phyloP scores from a whole-genome alignment of 305 asterid genomes.

The Fraxinus dipetala region DNA sequence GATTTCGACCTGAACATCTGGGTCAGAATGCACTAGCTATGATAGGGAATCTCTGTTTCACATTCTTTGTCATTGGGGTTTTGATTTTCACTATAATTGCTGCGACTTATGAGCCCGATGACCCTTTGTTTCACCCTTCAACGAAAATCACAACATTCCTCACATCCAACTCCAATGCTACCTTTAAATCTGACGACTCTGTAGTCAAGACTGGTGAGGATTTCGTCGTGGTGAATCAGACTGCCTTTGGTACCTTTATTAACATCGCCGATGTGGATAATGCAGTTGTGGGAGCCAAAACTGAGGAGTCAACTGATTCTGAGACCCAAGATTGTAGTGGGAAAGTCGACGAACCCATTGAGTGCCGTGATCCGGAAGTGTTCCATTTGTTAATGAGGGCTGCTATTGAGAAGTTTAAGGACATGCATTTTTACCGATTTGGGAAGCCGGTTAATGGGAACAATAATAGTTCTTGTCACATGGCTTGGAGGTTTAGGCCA shows the following conservation, averaged over 20 bases:
- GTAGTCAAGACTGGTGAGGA: constrained; percentile 89
- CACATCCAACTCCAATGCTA: constrained; percentile 70
- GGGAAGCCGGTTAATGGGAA: constrained; percentile 75
- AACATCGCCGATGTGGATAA: constrained; percentile 67
- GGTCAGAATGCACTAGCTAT: constrained; percentile 73
- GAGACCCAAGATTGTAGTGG: constrained; percentile 40
- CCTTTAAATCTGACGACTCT: constrained; percentile 59
- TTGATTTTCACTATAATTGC: constrained; percentile 79
- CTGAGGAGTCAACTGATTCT: not conserved
- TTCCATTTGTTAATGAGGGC: constrained; percentile 77
- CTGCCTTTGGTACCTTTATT: constrained; percentile 55
- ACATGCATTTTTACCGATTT: constrained; percentile 65
- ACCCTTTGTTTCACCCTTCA: constrained; percentile 81
- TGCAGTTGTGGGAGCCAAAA: not conserved
- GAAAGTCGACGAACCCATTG: constrained; percentile 50
- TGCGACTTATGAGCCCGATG: constrained; percentile 85
- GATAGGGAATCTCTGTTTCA: constrained; percentile 76
- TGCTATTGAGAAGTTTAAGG: constrained; percentile 67
- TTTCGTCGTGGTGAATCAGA: constrained; percentile 61
- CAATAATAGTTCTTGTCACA: constrained; percentile 61
- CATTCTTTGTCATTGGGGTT: constrained; percentile 67
- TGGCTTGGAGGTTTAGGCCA: constrained; percentile 94
- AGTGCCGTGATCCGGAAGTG: constrained; percentile 70
- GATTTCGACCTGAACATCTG: constrained; percentile 67
- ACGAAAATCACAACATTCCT: constrained; percentile 67